A percentile compares a stretch with the other conserved stretches of the same genome.
phyloP scores from a whole-genome alignment of 2,329 filamentous ascomycete species.

The Fusarium miscanthi region DNA sequence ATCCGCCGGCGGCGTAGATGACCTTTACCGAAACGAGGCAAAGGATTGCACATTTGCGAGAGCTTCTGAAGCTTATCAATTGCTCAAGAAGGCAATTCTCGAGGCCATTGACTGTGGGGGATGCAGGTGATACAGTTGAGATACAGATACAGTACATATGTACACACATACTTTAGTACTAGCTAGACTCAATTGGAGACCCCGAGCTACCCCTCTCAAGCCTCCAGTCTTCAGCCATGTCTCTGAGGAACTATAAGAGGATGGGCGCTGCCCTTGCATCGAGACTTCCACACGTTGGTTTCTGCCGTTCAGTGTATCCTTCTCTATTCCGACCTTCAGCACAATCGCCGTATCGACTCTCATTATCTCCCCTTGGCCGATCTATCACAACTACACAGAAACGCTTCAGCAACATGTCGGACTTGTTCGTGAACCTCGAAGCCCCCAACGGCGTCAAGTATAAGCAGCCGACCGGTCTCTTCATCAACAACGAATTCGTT shows the following conservation, averaged over 20 bases:
- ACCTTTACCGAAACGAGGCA: constrained; percentile 35
- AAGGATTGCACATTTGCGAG: constrained; percentile 5
- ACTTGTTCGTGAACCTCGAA: constrained; percentile 67
- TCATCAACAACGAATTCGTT: constrained; percentile 90
- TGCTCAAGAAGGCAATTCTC: constrained; percentile 5
- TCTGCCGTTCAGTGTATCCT: constrained; percentile 8
- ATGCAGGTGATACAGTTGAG: constrained; percentile 16
- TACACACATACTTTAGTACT: background rate
- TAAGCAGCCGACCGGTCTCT: constrained; percentile 78
- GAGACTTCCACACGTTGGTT: constrained; percentile 5
- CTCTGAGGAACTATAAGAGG: constrained; percentile 36
- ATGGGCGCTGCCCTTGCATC: constrained; percentile 28
- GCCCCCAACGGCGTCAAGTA: constrained; percentile 83
- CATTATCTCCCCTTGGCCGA: constrained; percentile 12
- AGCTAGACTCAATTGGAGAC: constrained; percentile 18
- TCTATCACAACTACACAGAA: constrained; percentile 17
- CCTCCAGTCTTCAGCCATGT: constrained; percentile 6
- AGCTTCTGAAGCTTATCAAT: constrained; percentile 20
- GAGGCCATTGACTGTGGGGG: constrained; percentile 25
- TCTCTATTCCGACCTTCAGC: constrained; percentile 4
- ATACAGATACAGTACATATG: background rate
- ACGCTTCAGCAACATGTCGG: constrained; percentile 40
- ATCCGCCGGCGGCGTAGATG: constrained; percentile 6
- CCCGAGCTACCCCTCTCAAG: constrained; percentile 27
- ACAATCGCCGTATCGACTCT: constrained; percentile 19